phyloP scores from a whole-genome alignment of 768 basidiomycete genomes.

The Hericium alpestre region DNA sequence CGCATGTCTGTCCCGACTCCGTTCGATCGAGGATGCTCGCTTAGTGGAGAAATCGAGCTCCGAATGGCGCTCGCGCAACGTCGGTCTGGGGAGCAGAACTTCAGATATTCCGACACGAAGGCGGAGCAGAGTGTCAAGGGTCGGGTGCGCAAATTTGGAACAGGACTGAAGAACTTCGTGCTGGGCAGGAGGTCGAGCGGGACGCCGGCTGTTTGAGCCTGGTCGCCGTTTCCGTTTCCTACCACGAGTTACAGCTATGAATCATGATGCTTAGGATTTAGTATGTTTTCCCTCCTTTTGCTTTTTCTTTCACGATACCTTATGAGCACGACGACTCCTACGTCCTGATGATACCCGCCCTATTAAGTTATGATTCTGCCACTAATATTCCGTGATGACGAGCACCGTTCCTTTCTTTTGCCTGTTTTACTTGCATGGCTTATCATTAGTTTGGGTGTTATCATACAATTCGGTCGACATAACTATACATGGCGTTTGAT shows the following conservation, averaged over 20 bases:
- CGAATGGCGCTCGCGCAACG: slow-evolving; percentile 10
- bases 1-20: slow-evolving; percentile 7
- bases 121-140: slow-evolving; percentile 4
- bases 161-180: background rate
- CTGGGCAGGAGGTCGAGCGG: background rate
- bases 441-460: no score
- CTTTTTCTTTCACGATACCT: no score
- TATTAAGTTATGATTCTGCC: background rate
- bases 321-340: background rate
- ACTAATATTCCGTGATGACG: background rate
- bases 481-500: no score
- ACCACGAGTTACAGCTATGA: background rate
- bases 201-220: background rate
- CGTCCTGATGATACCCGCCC: background rate
- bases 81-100: slow-evolving; percentile 3
- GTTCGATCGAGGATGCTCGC: slow-evolving; percentile 5
- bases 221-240: background rate
- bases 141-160: background rate
- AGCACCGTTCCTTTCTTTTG: no score
- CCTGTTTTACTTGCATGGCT: no score
- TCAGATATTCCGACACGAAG: background rate
- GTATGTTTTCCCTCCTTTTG: background rate
- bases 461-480: no score
- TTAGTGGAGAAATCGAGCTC: slow-evolving; percentile 13
- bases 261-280: background rate